Evolutionary conservation across 73 alveolate species (phyloP).

Genomic region (Effrenium voratum): DNA sequence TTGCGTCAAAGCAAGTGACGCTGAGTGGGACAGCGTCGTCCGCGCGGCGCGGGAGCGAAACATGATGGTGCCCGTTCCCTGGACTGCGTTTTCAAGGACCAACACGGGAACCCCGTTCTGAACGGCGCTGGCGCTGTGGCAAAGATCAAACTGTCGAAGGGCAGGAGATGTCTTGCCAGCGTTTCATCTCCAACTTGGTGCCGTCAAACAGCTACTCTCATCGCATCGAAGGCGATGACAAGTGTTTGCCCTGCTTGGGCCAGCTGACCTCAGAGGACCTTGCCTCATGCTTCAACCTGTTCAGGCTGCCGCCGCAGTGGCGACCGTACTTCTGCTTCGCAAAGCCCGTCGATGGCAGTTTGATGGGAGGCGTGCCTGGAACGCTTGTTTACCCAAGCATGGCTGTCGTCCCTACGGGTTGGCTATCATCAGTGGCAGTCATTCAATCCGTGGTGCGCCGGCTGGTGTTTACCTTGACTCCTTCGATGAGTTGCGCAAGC

Average conservation of each 20-base stretch:
- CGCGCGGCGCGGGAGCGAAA: background rate
- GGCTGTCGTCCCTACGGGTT: constrained; percentile 1
- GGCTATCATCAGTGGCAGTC: background rate
- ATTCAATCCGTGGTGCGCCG: background rate
- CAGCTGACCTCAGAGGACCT: background rate
- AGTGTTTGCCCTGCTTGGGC: background rate
- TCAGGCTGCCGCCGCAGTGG: background rate
- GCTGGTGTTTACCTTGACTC: background rate
- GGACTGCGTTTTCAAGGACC: background rate
- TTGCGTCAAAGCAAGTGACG: background rate
- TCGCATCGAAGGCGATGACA: background rate
- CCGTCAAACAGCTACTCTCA: background rate
- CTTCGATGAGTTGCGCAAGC: background rate
- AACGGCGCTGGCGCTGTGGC: background rate
- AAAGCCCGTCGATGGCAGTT: background rate
- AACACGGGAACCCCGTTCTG: background rate
- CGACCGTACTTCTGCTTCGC: background rate
- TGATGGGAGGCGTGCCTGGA: background rate
- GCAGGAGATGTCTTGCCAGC: background rate
- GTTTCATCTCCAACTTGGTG: constrained; percentile 19
- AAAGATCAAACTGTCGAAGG: background rate
- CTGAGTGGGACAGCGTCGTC: background rate
- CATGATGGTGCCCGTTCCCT: background rate
- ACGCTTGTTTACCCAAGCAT: background rate
- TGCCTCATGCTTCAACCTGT: background rate